A percentile compares a stretch with the other conserved stretches of the same genome.
Conservation (phyloP, 768 basidiomycete species). For the Boletus pseudo-olivaceus region DNA sequence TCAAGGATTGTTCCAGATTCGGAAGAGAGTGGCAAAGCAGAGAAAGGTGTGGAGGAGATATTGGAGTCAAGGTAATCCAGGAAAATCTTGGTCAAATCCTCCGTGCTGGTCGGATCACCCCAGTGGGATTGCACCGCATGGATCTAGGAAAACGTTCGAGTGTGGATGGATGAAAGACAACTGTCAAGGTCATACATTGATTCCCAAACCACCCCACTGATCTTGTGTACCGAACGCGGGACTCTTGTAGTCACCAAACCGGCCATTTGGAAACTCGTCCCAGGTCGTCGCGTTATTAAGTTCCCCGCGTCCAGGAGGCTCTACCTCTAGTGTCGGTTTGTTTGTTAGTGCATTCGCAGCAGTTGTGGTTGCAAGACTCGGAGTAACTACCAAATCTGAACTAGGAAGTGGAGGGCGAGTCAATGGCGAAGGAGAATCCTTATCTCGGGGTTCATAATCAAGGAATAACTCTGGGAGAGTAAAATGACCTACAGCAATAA, state of each 20-base stretch:
- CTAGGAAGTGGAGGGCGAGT: constrained; percentile 25
- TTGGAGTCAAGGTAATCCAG: constrained; percentile 72
- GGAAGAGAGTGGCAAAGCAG: constrained; percentile 69
- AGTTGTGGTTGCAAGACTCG: constrained; percentile 58
- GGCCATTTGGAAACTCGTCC: constrained; percentile 98
- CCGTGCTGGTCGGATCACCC: constrained; percentile 58
- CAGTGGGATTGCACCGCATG: constrained; percentile 64
- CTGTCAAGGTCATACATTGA: constrained; percentile 42
- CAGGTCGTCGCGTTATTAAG: constrained; percentile 74
- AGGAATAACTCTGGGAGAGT: neutral
- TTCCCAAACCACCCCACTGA: constrained; percentile 69
- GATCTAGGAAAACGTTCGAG: constrained; percentile 39
- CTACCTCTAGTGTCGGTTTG: constrained; percentile 46
- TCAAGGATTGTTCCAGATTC: constrained; percentile 82
- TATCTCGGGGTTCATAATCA: constrained; percentile 10
- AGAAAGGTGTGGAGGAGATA: constrained; percentile 83
- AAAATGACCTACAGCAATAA: constrained; percentile 54
- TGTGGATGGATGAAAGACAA: neutral
- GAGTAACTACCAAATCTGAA: constrained; percentile 52
- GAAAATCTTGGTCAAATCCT: constrained; percentile 79
- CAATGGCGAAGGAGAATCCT: constrained; percentile 41
- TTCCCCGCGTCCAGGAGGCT: constrained; percentile 64
- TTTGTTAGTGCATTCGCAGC: constrained; percentile 56
- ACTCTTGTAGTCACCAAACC: constrained; percentile 96
- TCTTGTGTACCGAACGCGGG: constrained; percentile 87